Base-by-base conservation (phyloP, 345 rosid species). In the Melaleuca alternifolia region DNA sequence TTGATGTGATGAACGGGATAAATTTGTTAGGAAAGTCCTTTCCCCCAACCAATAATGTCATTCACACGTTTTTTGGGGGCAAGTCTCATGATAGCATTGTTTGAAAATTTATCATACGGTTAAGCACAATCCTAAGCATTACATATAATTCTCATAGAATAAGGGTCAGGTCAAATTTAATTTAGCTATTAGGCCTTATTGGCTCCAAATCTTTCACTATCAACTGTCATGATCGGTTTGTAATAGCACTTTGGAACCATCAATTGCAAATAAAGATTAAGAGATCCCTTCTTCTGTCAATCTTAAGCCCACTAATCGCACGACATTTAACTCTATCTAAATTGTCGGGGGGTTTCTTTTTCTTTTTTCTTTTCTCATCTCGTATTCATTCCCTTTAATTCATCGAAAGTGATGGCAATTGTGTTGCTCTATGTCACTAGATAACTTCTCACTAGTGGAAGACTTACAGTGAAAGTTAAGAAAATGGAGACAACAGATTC, bases 221-320 rank as follows among this genome's bases (percentile, higher is more conserved):
- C 20, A 71, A 37, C 24, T 21, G 5, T 71, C 4, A 16, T 16
- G 79, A 3, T 16, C 3, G 5, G 79, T 10, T 4, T 24, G 81
- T 18, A 37, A 37, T 9, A 71, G 3, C 11, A 37, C 48, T 13
- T 71, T 18, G 18, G 81, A 71, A 37, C 48, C 7, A 18, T 71
- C 7, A 6, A 37, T 71, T 0, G 81, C 48, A 71, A 2, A 41
- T 10, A 18, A 37, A 1, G 61, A 56, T 56, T 2, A 37, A 0
- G 7, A 10, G 26, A 71, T 20, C 20, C 81, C 81, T 71, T 18
- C 48, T 18, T 71, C 24, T 10, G 23, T 26, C 48, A 71, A 18
- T 37, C 48, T 10, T 18, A 37, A 71, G 44, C 26, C 41, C 5
- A 30, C 48, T 3, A 37, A 37, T 71, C 48, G 33, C 7, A 2